Conservation (phyloP, 768 basidiomycete genomes). For the Xerocomellus chrysenteron region DNA sequence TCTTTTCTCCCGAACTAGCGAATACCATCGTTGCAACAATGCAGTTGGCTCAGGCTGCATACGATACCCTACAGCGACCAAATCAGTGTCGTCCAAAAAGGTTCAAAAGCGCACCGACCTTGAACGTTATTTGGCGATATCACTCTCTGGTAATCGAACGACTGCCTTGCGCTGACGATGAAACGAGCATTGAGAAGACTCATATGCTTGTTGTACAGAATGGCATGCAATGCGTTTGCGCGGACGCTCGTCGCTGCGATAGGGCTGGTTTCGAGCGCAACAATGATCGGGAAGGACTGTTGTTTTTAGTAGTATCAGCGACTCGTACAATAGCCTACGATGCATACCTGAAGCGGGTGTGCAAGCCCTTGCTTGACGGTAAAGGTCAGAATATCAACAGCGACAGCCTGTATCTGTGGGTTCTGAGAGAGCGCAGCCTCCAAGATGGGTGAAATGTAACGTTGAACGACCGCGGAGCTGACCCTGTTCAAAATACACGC, state of each 20-base stretch:
- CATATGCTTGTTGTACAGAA: conserved; percentile 85
- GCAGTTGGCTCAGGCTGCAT: conserved; percentile 65
- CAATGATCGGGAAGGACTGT: conserved; percentile 87
- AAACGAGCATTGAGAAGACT: conserved; percentile 87
- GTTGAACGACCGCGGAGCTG: conserved; percentile 91
- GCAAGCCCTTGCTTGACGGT: conserved; percentile 94
- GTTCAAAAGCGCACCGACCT: conserved; percentile 40
- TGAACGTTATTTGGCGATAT: conserved; percentile 46
- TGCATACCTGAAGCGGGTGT: conserved; percentile 82
- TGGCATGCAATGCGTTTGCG: conserved; percentile 76
- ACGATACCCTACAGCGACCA: conserved; percentile 54
- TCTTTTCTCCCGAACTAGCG: conserved; percentile 90
- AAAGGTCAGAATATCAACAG: conserved; percentile 88
- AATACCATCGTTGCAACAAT: conserved; percentile 86
- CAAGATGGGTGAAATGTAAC: conserved; percentile 82
- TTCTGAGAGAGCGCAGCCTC: conserved; percentile 75
- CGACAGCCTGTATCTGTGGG: conserved; percentile 70
- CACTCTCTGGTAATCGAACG: conserved; percentile 81
- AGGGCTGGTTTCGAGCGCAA: conserved; percentile 90
- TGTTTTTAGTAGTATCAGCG: neutral
- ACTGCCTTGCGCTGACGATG: conserved; percentile 72
- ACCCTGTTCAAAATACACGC: conserved; percentile 52
- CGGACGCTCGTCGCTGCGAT: conserved; percentile 59
- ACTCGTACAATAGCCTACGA: neutral
- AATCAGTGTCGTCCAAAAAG: neutral